These are phyloP conservation scores for Apiosordaria backusii DNA, from an alignment of 495 filamentous ascomycete species.

Conservation along the genomic window DNA sequence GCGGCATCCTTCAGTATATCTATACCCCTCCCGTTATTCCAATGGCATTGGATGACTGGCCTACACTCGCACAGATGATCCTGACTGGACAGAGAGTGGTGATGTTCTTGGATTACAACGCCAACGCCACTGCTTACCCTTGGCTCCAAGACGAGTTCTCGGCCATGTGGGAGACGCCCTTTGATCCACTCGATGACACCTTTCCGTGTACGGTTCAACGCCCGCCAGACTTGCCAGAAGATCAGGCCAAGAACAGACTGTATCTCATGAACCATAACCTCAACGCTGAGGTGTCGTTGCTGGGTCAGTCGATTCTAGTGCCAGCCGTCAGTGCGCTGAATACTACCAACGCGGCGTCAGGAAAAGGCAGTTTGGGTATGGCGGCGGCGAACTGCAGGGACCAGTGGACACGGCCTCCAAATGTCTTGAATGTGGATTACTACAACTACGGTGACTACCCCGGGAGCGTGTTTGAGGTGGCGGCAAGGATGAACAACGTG, in stretches of 20 bases:
- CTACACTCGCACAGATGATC: slow-evolving; percentile 77
- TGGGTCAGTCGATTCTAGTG: slow-evolving; percentile 61
- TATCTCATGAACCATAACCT: slow-evolving; percentile 94
- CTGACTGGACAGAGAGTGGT: slow-evolving; percentile 51
- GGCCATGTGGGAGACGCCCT: slow-evolving; percentile 74
- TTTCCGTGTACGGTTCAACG: slow-evolving; percentile 71
- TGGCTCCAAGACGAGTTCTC: slow-evolving; percentile 73
- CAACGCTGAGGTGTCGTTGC: slow-evolving; percentile 65
- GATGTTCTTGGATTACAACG: slow-evolving; percentile 71
- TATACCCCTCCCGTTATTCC: slow-evolving; percentile 67
- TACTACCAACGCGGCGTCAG: slow-evolving; percentile 64
- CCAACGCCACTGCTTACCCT: slow-evolving; percentile 71
- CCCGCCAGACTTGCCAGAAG: slow-evolving; percentile 55
- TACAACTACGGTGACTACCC: slow-evolving; percentile 65
- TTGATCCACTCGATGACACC: slow-evolving; percentile 57
- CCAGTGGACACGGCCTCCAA: slow-evolving; percentile 70
- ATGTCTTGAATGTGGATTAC: slow-evolving; percentile 86
- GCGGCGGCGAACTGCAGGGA: slow-evolving; percentile 65
- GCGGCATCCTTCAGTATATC: slow-evolving; percentile 64
- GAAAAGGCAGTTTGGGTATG: slow-evolving; percentile 65
- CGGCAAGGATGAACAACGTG: slow-evolving; percentile 80
- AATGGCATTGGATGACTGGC: slow-evolving; percentile 77
- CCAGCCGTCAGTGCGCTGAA: slow-evolving; percentile 66
- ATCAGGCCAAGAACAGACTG: slow-evolving; percentile 58
- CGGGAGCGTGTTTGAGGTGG: slow-evolving; percentile 90